Evolutionary conservation across 306 rosid species (phyloP).

Genomic region (Malus fusca): DNA sequence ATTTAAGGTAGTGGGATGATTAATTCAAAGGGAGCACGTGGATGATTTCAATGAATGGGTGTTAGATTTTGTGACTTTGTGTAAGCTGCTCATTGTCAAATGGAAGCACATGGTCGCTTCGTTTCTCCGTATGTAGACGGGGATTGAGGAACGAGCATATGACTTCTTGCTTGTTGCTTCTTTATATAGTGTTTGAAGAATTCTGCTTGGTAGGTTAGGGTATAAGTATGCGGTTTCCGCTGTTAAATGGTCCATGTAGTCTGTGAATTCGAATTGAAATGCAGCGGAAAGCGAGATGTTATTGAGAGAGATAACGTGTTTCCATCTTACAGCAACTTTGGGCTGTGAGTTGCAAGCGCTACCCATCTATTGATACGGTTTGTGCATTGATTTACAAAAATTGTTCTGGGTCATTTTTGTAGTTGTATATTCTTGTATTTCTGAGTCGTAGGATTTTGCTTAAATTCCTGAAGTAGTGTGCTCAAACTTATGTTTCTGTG

Average conservation of each 20-base stretch:
- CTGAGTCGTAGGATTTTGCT: background rate
- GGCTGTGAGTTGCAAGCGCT: slow-evolving; percentile 1
- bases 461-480: slow-evolving; percentile 20
- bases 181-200: slow-evolving; percentile 11
- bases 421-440: background rate
- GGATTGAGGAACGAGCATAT: slow-evolving; percentile 25
- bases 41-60: background rate
- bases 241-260: background rate
- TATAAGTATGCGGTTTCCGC: background rate
- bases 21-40: slow-evolving; percentile 15
- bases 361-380: background rate
- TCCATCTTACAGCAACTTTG: background rate
- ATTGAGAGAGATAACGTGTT: background rate
- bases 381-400: background rate
- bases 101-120: slow-evolving; percentile 30
- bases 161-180: slow-evolving; percentile 30
- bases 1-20: background rate
- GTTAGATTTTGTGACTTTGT: background rate
- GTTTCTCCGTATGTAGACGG: slow-evolving; percentile 20
- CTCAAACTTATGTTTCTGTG: slow-evolving; percentile 21
- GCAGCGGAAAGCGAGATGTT: background rate
- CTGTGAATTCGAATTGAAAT: background rate
- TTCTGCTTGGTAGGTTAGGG: slow-evolving; percentile 16
- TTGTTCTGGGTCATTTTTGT: background rate
- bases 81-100: slow-evolving; percentile 18